A percentile compares a stretch with the other conserved stretches of the same genome.
These are phyloP conservation scores for Picochlorum sp. DNA, from an alignment of 139 green algal genomes.

Conservation along the genomic window DNA sequence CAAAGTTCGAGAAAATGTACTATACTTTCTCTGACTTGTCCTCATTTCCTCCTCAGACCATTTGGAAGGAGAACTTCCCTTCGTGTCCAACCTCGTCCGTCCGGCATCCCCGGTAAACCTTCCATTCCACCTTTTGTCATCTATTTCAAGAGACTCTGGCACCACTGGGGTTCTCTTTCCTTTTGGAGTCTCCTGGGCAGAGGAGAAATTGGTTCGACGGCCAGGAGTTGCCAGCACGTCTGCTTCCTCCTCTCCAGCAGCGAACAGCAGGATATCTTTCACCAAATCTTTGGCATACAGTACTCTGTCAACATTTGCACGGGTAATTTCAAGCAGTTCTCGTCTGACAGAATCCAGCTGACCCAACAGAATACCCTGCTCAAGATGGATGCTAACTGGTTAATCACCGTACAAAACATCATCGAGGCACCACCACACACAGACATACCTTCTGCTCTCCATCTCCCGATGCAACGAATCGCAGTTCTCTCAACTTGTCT, in stretches of 20 bases:
- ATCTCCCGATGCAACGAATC: slow-evolving; percentile 11
- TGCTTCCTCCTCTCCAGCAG: background rate
- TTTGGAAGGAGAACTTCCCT: too few relatives aligned
- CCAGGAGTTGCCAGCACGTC: background rate
- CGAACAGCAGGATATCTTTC: slow-evolving; percentile 28
- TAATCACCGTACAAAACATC: background rate
- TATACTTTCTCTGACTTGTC: background rate
- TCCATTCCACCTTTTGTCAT: too few relatives aligned
- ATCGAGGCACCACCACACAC: too few relatives aligned
- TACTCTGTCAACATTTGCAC: slow-evolving; percentile 7
- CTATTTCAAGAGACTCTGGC: background rate
- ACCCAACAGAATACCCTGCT: slow-evolving; percentile 35
- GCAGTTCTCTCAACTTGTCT: slow-evolving; percentile 47
- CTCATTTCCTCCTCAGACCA: background rate
- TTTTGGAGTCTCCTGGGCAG: background rate
- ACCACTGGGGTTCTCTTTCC: background rate
- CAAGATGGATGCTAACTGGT: background rate
- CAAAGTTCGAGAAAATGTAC: background rate
- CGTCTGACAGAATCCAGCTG: slow-evolving; percentile 42
- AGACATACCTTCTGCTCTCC: slow-evolving; percentile 31
- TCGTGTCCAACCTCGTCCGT: too few relatives aligned
- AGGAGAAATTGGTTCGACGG: background rate
- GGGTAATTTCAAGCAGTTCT: slow-evolving; percentile 33
- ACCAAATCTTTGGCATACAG: slow-evolving; percentile 40
- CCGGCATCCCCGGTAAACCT: too few relatives aligned